Base-by-base conservation (phyloP, 2,329 filamentous ascomycete genomes). In the Neofusicoccum sp. region DNA sequence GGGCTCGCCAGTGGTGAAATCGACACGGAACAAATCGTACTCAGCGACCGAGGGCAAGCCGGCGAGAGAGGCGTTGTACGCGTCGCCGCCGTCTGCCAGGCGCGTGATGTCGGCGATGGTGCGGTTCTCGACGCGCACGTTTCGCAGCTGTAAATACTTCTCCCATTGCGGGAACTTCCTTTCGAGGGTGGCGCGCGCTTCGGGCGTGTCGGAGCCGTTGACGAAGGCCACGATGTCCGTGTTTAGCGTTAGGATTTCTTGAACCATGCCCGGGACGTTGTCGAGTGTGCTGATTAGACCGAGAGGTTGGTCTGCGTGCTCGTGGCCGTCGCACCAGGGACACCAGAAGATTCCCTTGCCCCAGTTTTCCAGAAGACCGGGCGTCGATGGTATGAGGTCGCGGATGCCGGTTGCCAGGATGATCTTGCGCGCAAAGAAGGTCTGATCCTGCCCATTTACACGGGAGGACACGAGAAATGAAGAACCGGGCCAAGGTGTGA, bases 251-350 rank as follows among this genome's bases (percentile, higher is more conserved):
- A 28, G 54, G 14, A 45, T 31, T 16, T 58, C 54, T 12, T 44
- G 54, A 11, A 58, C n/a, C 4, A 33, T 34, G 41, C 29, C 34
- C 2, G 54, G 29, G 6, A 43, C 31, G 6, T 28, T 41, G n/a
- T 34, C 5, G 12, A 58, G 31, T 2, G 54, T n/a, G 1, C 7
- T 16, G 3, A 58, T 4, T n/a, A 58, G 41, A 11, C 54, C 54
- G n/a, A 58, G 29, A 12, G 29, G 6, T 31, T 58, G 54, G 54
- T 58, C 54, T 7, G 31, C 31, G 54, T 58, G 54, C 54, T 58
- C 54, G 31, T 58, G 41, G 12, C 54, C 54, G 41, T 58, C 54
- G 54, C 54, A 58, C 54, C 54, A 58, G 29, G 54, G 54, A 41
- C 54, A 58, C 54, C 54, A 58, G 54, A 45, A 60, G 22, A 49